A percentile compares a stretch with the other conserved stretches of the same genome.
These are phyloP conservation scores for Antitrichia curtipendula DNA, from an alignment of 225 moss, liverwort and hornwort genomes.

Conservation along the genomic window DNA sequence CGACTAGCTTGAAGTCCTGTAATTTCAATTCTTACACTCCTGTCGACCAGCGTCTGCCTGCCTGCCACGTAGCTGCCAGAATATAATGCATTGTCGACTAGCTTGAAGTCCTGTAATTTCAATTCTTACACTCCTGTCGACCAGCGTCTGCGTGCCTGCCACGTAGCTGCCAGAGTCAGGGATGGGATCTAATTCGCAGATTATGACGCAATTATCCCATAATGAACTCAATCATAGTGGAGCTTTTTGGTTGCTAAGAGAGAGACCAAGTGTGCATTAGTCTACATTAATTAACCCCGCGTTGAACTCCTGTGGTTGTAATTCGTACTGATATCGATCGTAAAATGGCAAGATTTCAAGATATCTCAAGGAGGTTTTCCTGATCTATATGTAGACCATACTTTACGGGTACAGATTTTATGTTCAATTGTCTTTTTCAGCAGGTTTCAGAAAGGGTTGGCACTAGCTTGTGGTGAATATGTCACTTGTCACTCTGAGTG, in stretches of 20 bases:
- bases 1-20: neutral
- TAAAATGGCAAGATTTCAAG: too few relatives aligned
- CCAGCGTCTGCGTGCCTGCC: neutral
- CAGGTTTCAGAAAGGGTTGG: neutral
- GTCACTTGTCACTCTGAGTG: too few relatives aligned
- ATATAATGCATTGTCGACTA: neutral
- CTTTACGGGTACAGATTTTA: neutral
- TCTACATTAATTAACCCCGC: neutral
- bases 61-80: neutral
- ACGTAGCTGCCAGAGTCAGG: neutral
- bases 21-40: neutral
- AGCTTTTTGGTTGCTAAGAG: too few relatives aligned
- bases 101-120: neutral
- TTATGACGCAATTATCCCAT: too few relatives aligned
- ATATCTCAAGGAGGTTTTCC: neutral
- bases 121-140: neutral
- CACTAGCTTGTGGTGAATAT: neutral
- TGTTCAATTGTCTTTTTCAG: neutral
- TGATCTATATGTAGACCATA: neutral
- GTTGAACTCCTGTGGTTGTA: neutral
- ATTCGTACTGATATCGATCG: neutral
- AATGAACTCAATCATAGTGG: too few relatives aligned
- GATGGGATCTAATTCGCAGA: too few relatives aligned
- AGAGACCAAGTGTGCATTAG: neutral
- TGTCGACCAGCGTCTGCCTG: neutral